Evolutionary conservation across 192 early-diverging fungal genomes (phyloP), one percentile per base, ranked within the genome.

Genomic region (Physocladia obscura): DNA sequence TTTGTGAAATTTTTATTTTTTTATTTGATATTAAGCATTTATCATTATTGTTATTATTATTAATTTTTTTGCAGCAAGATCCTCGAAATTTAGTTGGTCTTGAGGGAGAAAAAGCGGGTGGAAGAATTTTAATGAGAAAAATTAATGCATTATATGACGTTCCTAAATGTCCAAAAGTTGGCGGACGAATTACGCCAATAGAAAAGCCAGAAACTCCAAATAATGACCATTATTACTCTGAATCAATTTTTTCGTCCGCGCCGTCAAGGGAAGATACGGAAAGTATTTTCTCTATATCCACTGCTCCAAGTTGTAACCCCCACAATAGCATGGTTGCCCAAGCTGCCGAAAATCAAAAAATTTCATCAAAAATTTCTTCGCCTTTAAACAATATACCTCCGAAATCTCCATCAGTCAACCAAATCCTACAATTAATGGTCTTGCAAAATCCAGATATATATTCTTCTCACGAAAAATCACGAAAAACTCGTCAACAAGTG

Each of bases 351-450:
- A 13, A 26, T n/a, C 19, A 35, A 8, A 35, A 35, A 21, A 35
- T 34, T 38, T 2, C n/a, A n/a, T n/a, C n/a, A n/a, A n/a, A n/a
- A n/a, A n/a, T n/a, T n/a, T n/a, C n/a, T n/a, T n/a, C n/a, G n/a
- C n/a, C n/a, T n/a, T n/a, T n/a, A n/a, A n/a, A n/a, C n/a, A n/a
- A n/a, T n/a, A n/a, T n/a, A n/a, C n/a, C n/a, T n/a, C n/a, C n/a
- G n/a, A n/a, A n/a, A 8, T 26, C 51, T 24, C 8, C 24, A 30
- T 36, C 29, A 0, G 5, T 44, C 29, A 44, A 62, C 31, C 11
- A 62, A 44, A 32, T 62, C 38, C 39, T 62, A 24, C 60, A 62
- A 62, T 21, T 5, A 6, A 62, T 62, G 60, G 39, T 62, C 11
- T 26, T 62, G 17, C 24, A 24, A 26, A 38, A 62, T 62, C 31